Evolutionary conservation across 371 early-diverging fungal species (phyloP), one percentile per base, ranked within the genome.

Genomic region (Mortierella sp.): DNA sequence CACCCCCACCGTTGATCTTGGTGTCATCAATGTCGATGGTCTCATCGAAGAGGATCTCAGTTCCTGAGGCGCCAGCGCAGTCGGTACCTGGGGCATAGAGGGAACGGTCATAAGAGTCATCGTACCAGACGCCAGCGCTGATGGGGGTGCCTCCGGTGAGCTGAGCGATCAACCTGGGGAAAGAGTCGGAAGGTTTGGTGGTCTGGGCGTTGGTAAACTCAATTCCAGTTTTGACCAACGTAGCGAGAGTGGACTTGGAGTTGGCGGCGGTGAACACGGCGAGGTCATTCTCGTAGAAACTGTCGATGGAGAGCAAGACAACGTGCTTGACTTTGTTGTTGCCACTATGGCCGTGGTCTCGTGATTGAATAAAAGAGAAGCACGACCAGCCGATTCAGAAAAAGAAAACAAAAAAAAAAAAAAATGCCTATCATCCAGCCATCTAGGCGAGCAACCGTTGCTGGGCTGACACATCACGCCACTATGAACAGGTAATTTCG

Each of bases 41-140:
- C 63, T 63, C 63, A 24, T 63, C 63, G 47, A 22, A 63, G 22
- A 63, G 63, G 47, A 63, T 48, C 28, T 47, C 24, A 16, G 63
- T 63, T 47, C 63, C 63, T 16, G 48, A 24, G 24, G 63, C 28
- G 47, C 63, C 63, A 28, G 48, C 11, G 28, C 63, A 63, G 48
- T 63, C 48, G 24, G 63, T 48, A 47, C 50, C 50, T n/a, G 63
- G 63, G 4, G 63, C 47, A 22, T 63, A 63, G 7, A 63, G 63
- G 21, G 63, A 63, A 8, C 63, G 63, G n/a, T 63, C 63, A 32
- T 63, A 63, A 19, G 63, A 63, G 63, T 63, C 63, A 15, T 63
- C 63, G 32, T 63, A 63, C 63, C 63, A 63, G 32, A 63, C 63
- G 32, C 63, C 63, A 32, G 45, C 22, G 28, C 47, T 63, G 45